A percentile compares a stretch with the other conserved stretches of the same genome.
These are phyloP conservation scores for Ceratocystis huliohia DNA, from an alignment of 2,329 filamentous ascomycete genomes.

Conservation along the genomic window DNA sequence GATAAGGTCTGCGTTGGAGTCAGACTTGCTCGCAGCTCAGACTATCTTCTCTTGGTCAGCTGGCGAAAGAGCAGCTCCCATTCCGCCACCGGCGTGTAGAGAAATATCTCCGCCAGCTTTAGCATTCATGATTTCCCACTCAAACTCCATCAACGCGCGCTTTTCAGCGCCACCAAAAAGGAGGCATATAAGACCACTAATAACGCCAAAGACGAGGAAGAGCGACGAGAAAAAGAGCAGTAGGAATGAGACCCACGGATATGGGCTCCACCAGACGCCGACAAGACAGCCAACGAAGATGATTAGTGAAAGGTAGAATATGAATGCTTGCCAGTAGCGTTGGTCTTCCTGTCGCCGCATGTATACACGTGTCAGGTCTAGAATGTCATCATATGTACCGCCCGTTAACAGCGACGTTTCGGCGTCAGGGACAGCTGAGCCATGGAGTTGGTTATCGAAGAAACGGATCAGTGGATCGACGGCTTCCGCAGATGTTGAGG, in stretches of 20 bases:
- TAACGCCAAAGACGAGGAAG: slow-evolving; percentile 57
- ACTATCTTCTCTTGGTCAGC: slow-evolving; percentile 19
- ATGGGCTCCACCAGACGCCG: slow-evolving; percentile 74
- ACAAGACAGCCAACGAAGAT: slow-evolving; percentile 63
- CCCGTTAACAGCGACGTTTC: slow-evolving; percentile 23
- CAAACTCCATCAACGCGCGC: slow-evolving; percentile 73
- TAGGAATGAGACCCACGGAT: slow-evolving; percentile 65
- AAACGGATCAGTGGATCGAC: slow-evolving; percentile 23
- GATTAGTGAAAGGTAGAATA: slow-evolving; percentile 57
- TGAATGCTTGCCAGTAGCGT: slow-evolving; percentile 54
- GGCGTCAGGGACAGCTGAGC: slow-evolving; percentile 22
- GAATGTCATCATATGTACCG: slow-evolving; percentile 49
- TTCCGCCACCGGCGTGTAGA: slow-evolving; percentile 11
- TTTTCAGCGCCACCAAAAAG: slow-evolving; percentile 80
- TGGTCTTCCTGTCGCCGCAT: slow-evolving; percentile 57
- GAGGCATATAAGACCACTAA: slow-evolving; percentile 76
- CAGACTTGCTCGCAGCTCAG: neutral
- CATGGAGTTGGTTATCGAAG: slow-evolving; percentile 28
- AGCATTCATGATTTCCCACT: slow-evolving; percentile 77
- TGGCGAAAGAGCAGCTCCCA: neutral
- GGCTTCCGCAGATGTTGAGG: slow-evolving; percentile 22
- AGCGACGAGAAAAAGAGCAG: slow-evolving; percentile 70
- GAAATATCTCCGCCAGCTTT: slow-evolving; percentile 29
- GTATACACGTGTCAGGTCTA: slow-evolving; percentile 58
- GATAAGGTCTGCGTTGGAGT: no score